These are phyloP conservation scores for Aspergillus pseudonomiae DNA, from an alignment of 2,329 filamentous ascomycete species.

Conservation along the genomic window DNA sequence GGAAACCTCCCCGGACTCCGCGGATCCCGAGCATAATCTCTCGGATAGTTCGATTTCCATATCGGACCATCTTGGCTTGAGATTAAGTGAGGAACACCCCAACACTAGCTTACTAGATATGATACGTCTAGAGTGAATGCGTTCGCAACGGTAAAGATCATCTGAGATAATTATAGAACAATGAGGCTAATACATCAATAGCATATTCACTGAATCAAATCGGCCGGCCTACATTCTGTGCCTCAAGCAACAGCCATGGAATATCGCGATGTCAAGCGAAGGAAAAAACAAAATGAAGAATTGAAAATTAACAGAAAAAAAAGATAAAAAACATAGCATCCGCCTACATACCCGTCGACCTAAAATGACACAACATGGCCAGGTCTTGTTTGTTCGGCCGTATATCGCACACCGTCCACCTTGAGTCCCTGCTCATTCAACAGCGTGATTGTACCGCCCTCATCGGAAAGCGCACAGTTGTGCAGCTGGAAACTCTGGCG, in stretches of 20 bases:
- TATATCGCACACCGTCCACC: conserved; percentile 22
- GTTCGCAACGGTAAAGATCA: too few relatives aligned
- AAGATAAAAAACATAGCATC: too few relatives aligned
- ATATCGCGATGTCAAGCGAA: background rate
- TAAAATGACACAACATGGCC: background rate
- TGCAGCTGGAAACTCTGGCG: conserved; percentile 10
- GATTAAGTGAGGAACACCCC: too few relatives aligned
- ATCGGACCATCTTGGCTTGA: conserved; percentile 2
- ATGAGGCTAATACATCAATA: too few relatives aligned
- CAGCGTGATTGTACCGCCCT: conserved; percentile 21
- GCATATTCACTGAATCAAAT: too few relatives aligned
- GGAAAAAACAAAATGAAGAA: too few relatives aligned
- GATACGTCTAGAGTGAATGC: too few relatives aligned
- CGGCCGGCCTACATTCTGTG: background rate
- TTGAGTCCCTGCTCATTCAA: conserved; percentile 19
- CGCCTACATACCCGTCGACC: too few relatives aligned
- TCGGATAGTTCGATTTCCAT: background rate
- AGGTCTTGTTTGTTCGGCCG: background rate
- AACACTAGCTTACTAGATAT: too few relatives aligned
- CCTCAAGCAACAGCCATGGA: background rate
- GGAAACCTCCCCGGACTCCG: background rate
- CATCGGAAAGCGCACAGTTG: conserved; percentile 8
- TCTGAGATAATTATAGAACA: too few relatives aligned
- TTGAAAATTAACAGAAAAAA: background rate
- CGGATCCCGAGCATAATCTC: background rate